Evolutionary conservation across 495 filamentous ascomycete genomes (phyloP), one percentile per base, ranked within the genome.

Genomic region (Podospora fimiseda): DNA sequence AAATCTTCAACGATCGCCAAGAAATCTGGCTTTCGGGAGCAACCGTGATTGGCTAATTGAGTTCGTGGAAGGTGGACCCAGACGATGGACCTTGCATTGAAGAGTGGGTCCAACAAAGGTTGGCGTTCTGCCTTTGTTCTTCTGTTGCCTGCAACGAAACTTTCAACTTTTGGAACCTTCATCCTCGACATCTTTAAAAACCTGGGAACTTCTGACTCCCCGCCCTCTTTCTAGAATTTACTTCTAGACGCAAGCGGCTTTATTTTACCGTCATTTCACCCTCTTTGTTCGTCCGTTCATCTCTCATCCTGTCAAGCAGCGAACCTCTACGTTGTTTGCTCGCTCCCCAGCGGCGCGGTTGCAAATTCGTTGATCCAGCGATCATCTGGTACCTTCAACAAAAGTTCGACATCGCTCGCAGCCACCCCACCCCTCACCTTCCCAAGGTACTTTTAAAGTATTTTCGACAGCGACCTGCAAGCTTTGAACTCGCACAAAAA

Each of bases 71-170:
- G 11, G 27, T 11, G 27, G 27, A 11, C 27, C n/a, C 44, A 47
- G 44, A 47, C 44, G 44, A n/a, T 33, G 44, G 44, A n/a, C n/a
- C n/a, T n/a, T n/a, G n/a, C n/a, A n/a, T n/a, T n/a, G 44, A 19
- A 9, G 4, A 0, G n/a, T 24, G 30, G 47, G n/a, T 2, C 33
- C 14, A 16, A 16, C 24, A 21, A 19, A 36, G 19, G 11, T 37
- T 27, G 19, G n/a, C 47, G 9, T 49, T 36, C 13, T 19, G 47
- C 22, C 13, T 37, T 33, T 43, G 41, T 38, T 44, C 42, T 52
- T 23, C 43, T 33, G 43, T 46, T 46, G 43, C 43, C 43, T 46
- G 44, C 44, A n/a, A 18, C n/a, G 20, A 16, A 46, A 46, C 43
- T 33, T 47, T 47, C 6, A 33, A 33, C 27, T n/a, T n/a, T n/a